Conservation (phyloP, 129 eudicot genomes). For the Flaveria brownii region DNA sequence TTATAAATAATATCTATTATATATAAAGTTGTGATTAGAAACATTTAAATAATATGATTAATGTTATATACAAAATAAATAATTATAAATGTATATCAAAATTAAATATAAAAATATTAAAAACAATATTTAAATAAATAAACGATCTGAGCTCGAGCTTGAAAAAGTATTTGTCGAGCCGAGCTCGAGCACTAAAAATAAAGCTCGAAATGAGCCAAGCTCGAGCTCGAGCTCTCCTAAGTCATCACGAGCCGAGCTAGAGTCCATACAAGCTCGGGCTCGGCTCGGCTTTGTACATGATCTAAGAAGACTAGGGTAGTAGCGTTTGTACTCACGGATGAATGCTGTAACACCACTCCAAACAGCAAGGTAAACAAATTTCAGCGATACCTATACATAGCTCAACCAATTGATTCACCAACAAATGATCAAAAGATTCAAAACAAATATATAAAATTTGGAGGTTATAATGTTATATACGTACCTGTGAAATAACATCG, state of each 20-base stretch:
- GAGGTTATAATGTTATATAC: not conserved
- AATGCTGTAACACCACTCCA: conserved; percentile 70
- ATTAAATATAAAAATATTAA: no score
- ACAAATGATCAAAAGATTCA: not conserved
- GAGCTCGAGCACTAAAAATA: no score
- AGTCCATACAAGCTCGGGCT: not conserved
- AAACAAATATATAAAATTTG: not conserved
- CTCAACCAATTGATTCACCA: not conserved
- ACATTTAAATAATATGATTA: no score
- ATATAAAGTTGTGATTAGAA: no score
- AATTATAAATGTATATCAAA: no score
- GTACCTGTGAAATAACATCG: conserved; percentile 58
- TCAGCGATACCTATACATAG: conserved; percentile 54
- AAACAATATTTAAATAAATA: no score
- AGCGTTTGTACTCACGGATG: conserved; percentile 62
- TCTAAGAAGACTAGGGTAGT: not conserved
- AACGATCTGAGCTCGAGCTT: no score
- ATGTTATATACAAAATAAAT: no score
- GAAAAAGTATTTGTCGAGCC: no score
- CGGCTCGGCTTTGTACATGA: not conserved
- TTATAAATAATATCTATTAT: no score
- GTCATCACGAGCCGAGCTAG: not conserved
- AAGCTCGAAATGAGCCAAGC: no score
- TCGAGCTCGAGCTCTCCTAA: no score
- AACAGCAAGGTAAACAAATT: conserved; percentile 65